Percentiles rank a stretch among this genome's conserved stretches.
Conservation (phyloP, 306 rosid species). For the Inga oerstediana region DNA sequence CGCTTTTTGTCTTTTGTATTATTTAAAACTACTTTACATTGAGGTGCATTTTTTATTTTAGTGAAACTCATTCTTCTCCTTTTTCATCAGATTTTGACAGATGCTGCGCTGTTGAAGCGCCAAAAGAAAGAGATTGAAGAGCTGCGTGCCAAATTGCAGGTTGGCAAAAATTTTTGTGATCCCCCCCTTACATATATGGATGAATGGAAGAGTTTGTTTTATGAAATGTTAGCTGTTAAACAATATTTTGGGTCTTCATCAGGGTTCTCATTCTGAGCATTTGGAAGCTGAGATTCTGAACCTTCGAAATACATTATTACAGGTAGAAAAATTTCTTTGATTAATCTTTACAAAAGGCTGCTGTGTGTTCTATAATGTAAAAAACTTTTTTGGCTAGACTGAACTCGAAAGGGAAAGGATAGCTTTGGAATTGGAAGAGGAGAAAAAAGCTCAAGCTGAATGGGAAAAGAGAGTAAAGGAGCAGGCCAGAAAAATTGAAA, state of each 20-base stretch:
- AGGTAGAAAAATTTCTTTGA: slow-evolving; percentile 49
- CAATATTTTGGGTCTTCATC: slow-evolving; percentile 33
- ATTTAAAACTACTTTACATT: slow-evolving; percentile 28
- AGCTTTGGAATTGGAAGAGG: slow-evolving; percentile 95
- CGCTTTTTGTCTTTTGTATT: slow-evolving; percentile 24
- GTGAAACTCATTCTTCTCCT: slow-evolving; percentile 26
- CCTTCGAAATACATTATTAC: slow-evolving; percentile 86
- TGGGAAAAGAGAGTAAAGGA: slow-evolving; percentile 82
- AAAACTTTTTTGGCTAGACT: slow-evolving; percentile 51
- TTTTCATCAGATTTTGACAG: slow-evolving; percentile 81
- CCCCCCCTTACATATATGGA: neutral
- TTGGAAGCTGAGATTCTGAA: slow-evolving; percentile 76
- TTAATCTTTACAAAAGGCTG: slow-evolving; percentile 27
- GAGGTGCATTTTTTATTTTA: slow-evolving; percentile 11
- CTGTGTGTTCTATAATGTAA: slow-evolving; percentile 32
- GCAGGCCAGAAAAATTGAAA: slow-evolving; percentile 92
- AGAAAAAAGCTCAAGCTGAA: slow-evolving; percentile 89
- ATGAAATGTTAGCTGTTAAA: slow-evolving; percentile 5
- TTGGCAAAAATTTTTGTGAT: slow-evolving; percentile 39
- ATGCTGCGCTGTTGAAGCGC: slow-evolving; percentile 97
- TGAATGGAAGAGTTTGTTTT: slow-evolving; percentile 8
- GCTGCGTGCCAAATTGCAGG: slow-evolving; percentile 91
- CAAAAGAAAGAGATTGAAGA: slow-evolving; percentile 96
- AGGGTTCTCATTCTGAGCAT: slow-evolving; percentile 98
- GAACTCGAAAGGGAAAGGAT: slow-evolving; percentile 96